A percentile compares a stretch with the other conserved stretches of the same genome.
Evolutionary conservation across 495 filamentous ascomycete genomes (phyloP).

Genomic region (Penicillium roqueforti): DNA sequence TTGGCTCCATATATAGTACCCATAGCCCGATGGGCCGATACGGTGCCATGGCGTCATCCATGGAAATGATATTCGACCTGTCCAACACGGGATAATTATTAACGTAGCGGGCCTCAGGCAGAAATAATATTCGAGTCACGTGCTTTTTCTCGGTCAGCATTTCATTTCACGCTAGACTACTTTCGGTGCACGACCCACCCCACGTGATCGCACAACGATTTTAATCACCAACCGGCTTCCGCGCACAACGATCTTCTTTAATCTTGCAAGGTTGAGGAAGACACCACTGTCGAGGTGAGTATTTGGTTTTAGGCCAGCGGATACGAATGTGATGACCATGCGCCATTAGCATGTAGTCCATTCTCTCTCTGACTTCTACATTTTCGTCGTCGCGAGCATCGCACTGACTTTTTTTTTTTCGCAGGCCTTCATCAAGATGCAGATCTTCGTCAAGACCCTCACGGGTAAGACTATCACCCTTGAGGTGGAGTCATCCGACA

Average conservation of each 20-base stretch:
- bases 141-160: conserved; percentile 1
- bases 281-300: conserved; percentile 55
- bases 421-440: conserved; percentile 68
- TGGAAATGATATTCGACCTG: conserved; percentile 9
- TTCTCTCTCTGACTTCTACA: background rate
- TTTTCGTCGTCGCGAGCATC: background rate
- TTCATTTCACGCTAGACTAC: background rate
- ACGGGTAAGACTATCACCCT: conserved; percentile 99
- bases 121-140: too few relatives aligned
- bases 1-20: conserved; percentile 1
- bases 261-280: conserved; percentile 53
- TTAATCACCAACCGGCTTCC: conserved; percentile 35
- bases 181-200: background rate
- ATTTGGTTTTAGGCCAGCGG: background rate
- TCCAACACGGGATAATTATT: conserved; percentile 6
- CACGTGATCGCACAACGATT: conserved; percentile 51
- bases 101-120: conserved; percentile 17
- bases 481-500: conserved; percentile 99
- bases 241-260: conserved; percentile 31
- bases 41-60: conserved; percentile 7
- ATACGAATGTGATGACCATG: conserved; percentile 6
- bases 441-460: conserved; percentile 99
- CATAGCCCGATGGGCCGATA: conserved; percentile 5
- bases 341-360: background rate
- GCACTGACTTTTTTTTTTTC: conserved; percentile 12